A percentile compares a stretch with the other conserved stretches of the same genome.
Evolutionary conservation across 768 basidiomycete species (phyloP).

Genomic region (Lactarius psammicola): DNA sequence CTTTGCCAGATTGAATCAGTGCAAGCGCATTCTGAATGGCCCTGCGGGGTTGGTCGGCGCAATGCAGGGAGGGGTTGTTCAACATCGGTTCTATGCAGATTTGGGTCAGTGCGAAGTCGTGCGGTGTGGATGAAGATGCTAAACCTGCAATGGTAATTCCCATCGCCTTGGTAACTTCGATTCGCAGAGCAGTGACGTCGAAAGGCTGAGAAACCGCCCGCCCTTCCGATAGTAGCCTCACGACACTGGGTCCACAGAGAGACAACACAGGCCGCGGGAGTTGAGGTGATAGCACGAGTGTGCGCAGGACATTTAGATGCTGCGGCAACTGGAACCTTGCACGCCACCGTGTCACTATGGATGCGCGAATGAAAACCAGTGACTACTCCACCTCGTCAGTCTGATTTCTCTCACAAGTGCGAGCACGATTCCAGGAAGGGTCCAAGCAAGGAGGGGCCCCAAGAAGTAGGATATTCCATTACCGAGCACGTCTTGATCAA

Average conservation of each 20-base stretch:
- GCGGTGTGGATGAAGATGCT: slow-evolving; percentile 12
- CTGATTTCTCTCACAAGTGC: slow-evolving; percentile 61
- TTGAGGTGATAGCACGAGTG: slow-evolving; percentile 57
- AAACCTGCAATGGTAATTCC: slow-evolving; percentile 42
- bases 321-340: slow-evolving; percentile 47
- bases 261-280: slow-evolving; percentile 67
- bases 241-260: slow-evolving; percentile 57
- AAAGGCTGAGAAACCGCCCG: slow-evolving; percentile 36
- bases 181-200: slow-evolving; percentile 42
- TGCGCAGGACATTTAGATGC: slow-evolving; percentile 66
- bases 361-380: not conserved
- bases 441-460: slow-evolving; percentile 74
- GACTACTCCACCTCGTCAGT: slow-evolving; percentile 10
- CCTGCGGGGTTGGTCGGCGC: slow-evolving; percentile 54
- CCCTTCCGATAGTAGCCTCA: slow-evolving; percentile 45
- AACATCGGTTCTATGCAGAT: slow-evolving; percentile 2
- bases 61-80: slow-evolving; percentile 31
- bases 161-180: slow-evolving; percentile 41
- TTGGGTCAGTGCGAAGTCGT: not conserved
- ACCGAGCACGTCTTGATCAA: slow-evolving; percentile 64
- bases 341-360: slow-evolving; percentile 5
- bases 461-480: slow-evolving; percentile 80
- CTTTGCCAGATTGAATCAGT: slow-evolving; percentile 59
- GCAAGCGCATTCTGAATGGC: slow-evolving; percentile 57
- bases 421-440: slow-evolving; percentile 69